Conservation (phyloP, 2,329 filamentous ascomycete genomes). For the Botryosphaeria agaves region DNA sequence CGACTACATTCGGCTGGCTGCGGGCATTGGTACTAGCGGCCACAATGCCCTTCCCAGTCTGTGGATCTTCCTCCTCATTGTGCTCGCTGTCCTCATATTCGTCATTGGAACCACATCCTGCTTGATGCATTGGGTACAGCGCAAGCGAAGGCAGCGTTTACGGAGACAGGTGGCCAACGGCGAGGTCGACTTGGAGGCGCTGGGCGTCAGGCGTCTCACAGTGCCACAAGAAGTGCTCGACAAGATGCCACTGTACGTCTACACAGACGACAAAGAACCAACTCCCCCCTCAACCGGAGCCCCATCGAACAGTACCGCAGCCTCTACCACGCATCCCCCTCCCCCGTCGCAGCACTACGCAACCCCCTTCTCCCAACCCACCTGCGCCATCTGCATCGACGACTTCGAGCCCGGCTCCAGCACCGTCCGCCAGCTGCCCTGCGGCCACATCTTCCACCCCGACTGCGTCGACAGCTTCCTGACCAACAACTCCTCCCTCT, state of each 20-base stretch:
- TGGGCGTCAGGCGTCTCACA: conserved; percentile 68
- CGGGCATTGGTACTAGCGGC: conserved; percentile 28
- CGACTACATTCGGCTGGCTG: conserved; percentile 34
- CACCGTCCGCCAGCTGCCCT: conserved; percentile 70
- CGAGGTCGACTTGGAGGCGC: conserved; percentile 69
- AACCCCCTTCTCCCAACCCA: conserved; percentile 48
- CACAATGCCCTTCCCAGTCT: conserved; percentile 42
- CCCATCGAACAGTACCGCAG: conserved; percentile 1
- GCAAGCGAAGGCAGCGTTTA: conserved; percentile 48
- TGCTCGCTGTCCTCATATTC: conserved; percentile 52
- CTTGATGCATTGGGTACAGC: conserved; percentile 63
- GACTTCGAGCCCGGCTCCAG: conserved; percentile 54
- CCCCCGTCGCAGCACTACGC: conserved; percentile 8
- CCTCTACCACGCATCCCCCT: conserved; percentile 4
- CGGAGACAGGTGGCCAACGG: conserved; percentile 55
- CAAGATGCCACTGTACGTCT: conserved; percentile 63
- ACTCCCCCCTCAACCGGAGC: neutral
- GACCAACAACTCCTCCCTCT: conserved; percentile 62
- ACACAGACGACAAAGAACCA: conserved; percentile 22
- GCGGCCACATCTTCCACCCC: conserved; percentile 84
- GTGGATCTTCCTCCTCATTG: conserved; percentile 60
- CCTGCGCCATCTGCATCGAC: conserved; percentile 80
- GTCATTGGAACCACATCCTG: conserved; percentile 51
- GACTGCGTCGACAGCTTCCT: conserved; percentile 83
- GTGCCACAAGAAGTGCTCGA: conserved; percentile 58